Base-by-base conservation (phyloP, 768 basidiomycete species). In the Suillus ampliporus region DNA sequence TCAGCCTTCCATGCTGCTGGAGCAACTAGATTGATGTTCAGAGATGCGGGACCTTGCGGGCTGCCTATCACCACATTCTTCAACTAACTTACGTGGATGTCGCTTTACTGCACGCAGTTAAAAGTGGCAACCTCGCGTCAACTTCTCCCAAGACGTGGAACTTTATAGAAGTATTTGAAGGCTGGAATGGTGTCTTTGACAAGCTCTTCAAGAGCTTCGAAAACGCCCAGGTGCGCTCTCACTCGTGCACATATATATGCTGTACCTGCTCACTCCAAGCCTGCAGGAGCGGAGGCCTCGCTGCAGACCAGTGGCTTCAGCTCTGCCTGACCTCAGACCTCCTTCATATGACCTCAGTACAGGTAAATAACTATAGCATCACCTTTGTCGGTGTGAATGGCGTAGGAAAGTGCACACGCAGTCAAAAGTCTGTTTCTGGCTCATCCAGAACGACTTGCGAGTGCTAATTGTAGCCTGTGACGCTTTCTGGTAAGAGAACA, bases 311-410 rank as follows among this genome's bases (percentile, higher is more conserved):
- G 37, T 72, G 15, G 67, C 78, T 53, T 76, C 68, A 14, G 68
- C 78, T 19, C 67, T 75, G 5, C 78, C 81, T 53, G 75, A 77
- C 15, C 70, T 75, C 21, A 85, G 69, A 15, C 79, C 78, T 15
- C 86, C 86, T 47, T 83, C 83, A 3, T 86, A 86, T 26, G 89
- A 90, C 59, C 77, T 78, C 58, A 83, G 83, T 67, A 87, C 85
- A 7, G 76, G 90, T 89, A 68, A 41, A 82, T 0, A n/a, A n/a
- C n/a, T 99, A 98, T 76, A 89, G 88, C 69, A 92, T 99, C 69
- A 89, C 95, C 0, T 99, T 99, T 73, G 95, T 99, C 44, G 97
- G 97, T n/a, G 97, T 99, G 40, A 99, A 99, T 72, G 97, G 97
- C 31, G 97, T 99, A 26, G 97, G 97, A 40, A 99, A 99, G 81